Evolutionary conservation across 2,329 filamentous ascomycete species (phyloP).

Genomic region (Botryotinia calthae): DNA sequence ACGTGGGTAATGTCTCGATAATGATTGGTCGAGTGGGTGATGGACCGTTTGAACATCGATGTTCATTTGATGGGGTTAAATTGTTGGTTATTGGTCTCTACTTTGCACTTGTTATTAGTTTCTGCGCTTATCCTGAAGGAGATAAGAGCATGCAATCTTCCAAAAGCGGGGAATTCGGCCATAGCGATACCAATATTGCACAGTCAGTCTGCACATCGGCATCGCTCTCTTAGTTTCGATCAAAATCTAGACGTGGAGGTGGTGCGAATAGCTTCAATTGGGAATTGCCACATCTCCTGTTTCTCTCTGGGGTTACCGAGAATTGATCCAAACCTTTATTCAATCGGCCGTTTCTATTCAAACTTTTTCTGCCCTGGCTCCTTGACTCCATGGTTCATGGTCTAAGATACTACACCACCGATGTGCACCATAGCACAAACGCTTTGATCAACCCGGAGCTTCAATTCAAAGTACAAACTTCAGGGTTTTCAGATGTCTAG

Average conservation of each 20-base stretch:
- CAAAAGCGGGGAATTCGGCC: not conserved
- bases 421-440: not conserved
- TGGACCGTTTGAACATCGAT: not conserved
- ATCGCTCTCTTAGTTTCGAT: too few species aligned
- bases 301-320: not conserved
- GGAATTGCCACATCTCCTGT: not conserved
- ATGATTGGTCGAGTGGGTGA: not conserved
- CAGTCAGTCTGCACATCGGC: not conserved
- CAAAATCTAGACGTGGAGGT: not conserved
- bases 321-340: not conserved
- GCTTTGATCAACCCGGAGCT: conserved; percentile 6
- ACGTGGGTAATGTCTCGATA: not conserved
- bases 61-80: not conserved
- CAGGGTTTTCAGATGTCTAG: not conserved
- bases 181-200: not conserved
- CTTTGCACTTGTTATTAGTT: too few species aligned
- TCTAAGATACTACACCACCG: not conserved
- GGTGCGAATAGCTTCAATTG: too few species aligned
- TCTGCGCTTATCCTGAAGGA: not conserved
- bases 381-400: not conserved
- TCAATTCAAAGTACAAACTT: not conserved
- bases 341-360: not conserved
- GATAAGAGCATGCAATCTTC: not conserved
- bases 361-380: not conserved
- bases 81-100: not conserved